phyloP scores from a whole-genome alignment of 2,329 filamentous ascomycete species.

The Coniochaeta hoffmannii region DNA sequence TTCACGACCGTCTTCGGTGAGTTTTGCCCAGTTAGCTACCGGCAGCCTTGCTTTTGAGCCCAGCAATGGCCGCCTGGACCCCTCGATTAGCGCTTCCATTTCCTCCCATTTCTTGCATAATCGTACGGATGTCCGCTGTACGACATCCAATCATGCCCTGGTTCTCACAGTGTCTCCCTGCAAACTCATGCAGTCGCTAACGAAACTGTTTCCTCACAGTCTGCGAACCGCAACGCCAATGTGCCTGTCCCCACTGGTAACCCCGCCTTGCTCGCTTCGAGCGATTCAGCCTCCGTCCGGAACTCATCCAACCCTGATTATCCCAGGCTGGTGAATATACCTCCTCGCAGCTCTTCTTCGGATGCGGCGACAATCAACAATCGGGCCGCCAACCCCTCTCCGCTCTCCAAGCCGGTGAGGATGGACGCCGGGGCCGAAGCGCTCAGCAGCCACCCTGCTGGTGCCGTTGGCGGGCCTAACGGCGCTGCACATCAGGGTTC shows the following conservation, averaged over 20 bases:
- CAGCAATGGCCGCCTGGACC: constrained; percentile 4
- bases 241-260: constrained; percentile 43
- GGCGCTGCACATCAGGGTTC: constrained; percentile 22
- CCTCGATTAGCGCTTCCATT: constrained; percentile 2
- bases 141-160: constrained; percentile 1
- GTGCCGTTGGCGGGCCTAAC: constrained; percentile 14
- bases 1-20: constrained; percentile 60
- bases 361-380: constrained; percentile 52
- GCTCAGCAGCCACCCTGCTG: constrained; percentile 11
- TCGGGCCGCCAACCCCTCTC: constrained; percentile 60
- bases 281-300: constrained; percentile 24
- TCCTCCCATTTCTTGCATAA: constrained; percentile 1
- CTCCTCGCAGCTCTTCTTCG: constrained; percentile 54
- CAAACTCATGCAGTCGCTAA: constrained; percentile 34
- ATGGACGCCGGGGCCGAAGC: constrained; percentile 46
- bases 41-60: not conserved
- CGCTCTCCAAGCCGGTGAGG: constrained; percentile 63
- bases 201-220: constrained; percentile 41
- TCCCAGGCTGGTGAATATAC: constrained; percentile 46
- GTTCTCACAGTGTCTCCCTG: constrained; percentile 18
- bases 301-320: constrained; percentile 45
- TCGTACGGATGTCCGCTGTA: not conserved
- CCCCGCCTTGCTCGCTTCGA: constrained; percentile 39
- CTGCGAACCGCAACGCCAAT: constrained; percentile 50
- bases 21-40: constrained; percentile 24